A percentile compares a stretch with the other conserved stretches of the same genome.
phyloP scores from a whole-genome alignment of 305 asterid species.

The Fraxinus greggii region DNA sequence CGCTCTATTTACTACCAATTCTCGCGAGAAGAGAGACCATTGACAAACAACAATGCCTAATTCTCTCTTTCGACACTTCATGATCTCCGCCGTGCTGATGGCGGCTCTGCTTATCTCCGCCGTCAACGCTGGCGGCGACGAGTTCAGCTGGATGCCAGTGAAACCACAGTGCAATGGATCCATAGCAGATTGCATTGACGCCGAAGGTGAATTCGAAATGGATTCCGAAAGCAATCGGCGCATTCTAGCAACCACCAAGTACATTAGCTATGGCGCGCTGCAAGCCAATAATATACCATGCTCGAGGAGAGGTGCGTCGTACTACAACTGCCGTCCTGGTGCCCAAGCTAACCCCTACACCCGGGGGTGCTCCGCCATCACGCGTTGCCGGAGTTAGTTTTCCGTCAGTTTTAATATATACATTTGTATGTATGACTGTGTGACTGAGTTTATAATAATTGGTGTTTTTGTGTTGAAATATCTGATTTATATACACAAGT shows the following conservation, averaged over 20 bases:
- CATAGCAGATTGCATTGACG: conserved; percentile 58
- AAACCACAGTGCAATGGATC: conserved; percentile 50
- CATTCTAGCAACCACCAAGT: conserved; percentile 58
- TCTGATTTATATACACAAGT: conserved; percentile 13
- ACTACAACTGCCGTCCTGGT: conserved; percentile 70
- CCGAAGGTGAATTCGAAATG: conserved; percentile 57
- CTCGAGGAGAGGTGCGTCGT: conserved; percentile 66
- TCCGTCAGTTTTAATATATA: neutral
- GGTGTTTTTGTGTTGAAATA: conserved; percentile 24
- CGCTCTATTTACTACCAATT: conserved; percentile 23
- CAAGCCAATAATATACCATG: conserved; percentile 59
- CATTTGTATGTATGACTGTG: conserved; percentile 8
- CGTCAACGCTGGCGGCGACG: conserved; percentile 38
- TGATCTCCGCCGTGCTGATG: conserved; percentile 39
- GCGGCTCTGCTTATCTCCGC: conserved; percentile 31
- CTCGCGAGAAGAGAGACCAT: neutral
- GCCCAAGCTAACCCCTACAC: conserved; percentile 65
- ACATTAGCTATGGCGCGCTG: conserved; percentile 77
- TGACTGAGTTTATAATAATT: conserved; percentile 21
- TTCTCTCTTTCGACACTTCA: conserved; percentile 27
- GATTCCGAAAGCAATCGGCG: conserved; percentile 63
- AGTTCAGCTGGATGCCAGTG: conserved; percentile 43
- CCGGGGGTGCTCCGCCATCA: conserved; percentile 59
- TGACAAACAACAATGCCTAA: conserved; percentile 35
- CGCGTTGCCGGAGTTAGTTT: conserved; percentile 62